Conservation (phyloP, 2,329 filamentous ascomycete species). For the Hypoxylon sp. region DNA sequence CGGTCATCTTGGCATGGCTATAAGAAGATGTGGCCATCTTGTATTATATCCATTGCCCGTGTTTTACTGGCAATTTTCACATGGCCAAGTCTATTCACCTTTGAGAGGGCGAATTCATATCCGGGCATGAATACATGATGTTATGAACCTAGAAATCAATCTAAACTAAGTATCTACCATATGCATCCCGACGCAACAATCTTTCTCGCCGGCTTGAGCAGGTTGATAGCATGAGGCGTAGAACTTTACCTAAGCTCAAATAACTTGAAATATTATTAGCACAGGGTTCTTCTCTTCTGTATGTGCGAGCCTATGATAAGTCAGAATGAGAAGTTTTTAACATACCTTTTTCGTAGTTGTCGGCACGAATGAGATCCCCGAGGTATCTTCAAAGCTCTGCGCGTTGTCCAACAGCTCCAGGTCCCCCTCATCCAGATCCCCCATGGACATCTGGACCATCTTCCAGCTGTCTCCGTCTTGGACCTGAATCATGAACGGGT, state of each 20-base stretch:
- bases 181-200: too few species aligned
- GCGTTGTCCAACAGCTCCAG: slow-evolving; percentile 9
- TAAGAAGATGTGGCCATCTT: too few species aligned
- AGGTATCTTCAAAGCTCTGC: slow-evolving; percentile 16
- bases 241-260: not conserved
- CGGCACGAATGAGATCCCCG: slow-evolving; percentile 22
- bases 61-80: too few species aligned
- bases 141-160: too few species aligned
- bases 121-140: too few species aligned
- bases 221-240: too few species aligned
- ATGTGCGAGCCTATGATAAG: not conserved
- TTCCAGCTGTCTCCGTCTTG: slow-evolving; percentile 8
- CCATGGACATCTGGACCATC: slow-evolving; percentile 19
- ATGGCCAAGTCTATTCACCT: too few species aligned
- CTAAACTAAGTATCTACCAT: too few species aligned
- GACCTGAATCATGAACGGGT: slow-evolving; percentile 19
- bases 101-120: too few species aligned
- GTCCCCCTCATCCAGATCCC: slow-evolving; percentile 13
- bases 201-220: too few species aligned
- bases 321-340: not conserved
- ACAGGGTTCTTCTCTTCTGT: not conserved
- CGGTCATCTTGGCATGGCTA: too few species aligned
- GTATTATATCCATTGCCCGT: too few species aligned
- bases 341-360: slow-evolving; percentile 15
- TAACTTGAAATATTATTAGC: not conserved